These are phyloP conservation scores for Cornus controversa DNA, from an alignment of 148 eudicot species.

Conservation along the genomic window DNA sequence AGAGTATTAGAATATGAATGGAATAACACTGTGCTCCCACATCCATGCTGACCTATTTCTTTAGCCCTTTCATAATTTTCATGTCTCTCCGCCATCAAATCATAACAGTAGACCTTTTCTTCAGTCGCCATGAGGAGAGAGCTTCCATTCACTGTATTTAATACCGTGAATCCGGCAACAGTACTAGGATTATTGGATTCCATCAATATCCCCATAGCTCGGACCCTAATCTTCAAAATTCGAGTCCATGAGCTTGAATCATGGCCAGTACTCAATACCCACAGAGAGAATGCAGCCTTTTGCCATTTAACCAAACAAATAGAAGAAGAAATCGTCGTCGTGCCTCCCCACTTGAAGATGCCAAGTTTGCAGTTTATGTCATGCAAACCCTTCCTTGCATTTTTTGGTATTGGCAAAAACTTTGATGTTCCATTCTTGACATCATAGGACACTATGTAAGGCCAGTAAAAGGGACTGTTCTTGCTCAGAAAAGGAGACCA, in stretches of 20 bases:
- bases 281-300: not conserved
- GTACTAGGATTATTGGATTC: not conserved
- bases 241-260: not conserved
- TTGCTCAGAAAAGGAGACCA: not conserved
- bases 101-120: not conserved
- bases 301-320: not conserved
- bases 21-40: not conserved
- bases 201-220: not conserved
- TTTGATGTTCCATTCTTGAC: not conserved
- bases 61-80: not conserved
- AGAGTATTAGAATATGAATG: constrained; percentile 2
- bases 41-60: not conserved
- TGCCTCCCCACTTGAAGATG: not conserved
- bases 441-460: not conserved
- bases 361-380: not conserved
- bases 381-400: not conserved
- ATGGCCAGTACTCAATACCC: not conserved
- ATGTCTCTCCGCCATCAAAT: not conserved
- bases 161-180: not conserved
- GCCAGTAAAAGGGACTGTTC: not conserved
- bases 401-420: not conserved
- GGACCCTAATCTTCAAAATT: not conserved
- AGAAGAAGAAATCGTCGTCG: not conserved
- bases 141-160: not conserved
- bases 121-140: not conserved